Conservation (phyloP, 73 alveolate genomes). For the Tetrahymena elliotti region DNA sequence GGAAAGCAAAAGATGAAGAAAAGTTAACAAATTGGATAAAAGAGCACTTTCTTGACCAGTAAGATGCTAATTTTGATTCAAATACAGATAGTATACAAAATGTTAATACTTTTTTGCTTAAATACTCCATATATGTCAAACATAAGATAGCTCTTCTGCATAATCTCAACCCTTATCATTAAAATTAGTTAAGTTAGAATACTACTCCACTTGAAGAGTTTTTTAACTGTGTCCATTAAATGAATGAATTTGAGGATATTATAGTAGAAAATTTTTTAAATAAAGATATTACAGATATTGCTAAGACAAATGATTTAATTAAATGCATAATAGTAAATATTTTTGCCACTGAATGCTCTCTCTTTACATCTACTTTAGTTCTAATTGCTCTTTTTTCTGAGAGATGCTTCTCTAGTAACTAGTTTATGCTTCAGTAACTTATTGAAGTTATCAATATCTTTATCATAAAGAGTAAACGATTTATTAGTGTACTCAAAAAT, state of each 20-base stretch:
- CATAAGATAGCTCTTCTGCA: neutral
- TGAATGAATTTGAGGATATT: neutral
- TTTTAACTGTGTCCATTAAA: neutral
- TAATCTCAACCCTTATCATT: neutral
- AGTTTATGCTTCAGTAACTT: neutral
- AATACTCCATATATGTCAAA: neutral
- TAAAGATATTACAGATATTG: neutral
- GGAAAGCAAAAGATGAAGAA: neutral
- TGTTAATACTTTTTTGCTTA: neutral
- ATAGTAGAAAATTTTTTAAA: neutral
- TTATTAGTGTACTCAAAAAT: neutral
- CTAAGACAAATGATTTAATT: neutral
- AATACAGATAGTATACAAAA: neutral
- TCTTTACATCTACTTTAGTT: neutral
- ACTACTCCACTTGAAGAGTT: neutral
- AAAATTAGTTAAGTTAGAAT: neutral
- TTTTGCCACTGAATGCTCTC: neutral
- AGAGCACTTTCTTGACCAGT: neutral
- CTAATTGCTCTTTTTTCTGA: neutral
- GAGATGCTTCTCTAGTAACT: neutral
- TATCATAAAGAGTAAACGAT: neutral
- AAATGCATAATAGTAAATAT: neutral
- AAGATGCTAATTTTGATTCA: neutral
- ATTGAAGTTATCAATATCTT: neutral
- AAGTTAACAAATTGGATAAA: neutral